phyloP scores from a whole-genome alignment of 495 filamentous ascomycete genomes.

The Glutinoglossum americanum region DNA sequence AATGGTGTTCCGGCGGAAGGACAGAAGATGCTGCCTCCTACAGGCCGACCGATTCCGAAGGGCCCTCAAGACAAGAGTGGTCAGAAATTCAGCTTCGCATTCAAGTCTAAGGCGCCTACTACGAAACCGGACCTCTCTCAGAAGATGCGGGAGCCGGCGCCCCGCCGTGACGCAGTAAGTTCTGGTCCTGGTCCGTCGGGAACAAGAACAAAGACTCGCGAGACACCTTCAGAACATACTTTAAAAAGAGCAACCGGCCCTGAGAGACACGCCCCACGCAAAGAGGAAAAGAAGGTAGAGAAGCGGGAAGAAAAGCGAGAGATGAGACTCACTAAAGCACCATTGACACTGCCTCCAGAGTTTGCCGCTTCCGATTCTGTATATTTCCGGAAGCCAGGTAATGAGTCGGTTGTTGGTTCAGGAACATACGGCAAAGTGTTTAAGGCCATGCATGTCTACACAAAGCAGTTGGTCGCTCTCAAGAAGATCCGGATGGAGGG shows the following conservation, averaged over 20 bases:
- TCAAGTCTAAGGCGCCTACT: conserved; percentile 47
- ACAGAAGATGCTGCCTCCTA: conserved; percentile 27
- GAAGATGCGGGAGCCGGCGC: conserved; percentile 38
- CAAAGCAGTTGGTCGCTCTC: conserved; percentile 68
- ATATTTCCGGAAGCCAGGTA: conserved; percentile 78
- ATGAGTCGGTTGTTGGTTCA: conserved; percentile 83
- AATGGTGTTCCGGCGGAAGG: conserved; percentile 16
- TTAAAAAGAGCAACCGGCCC: neutral
- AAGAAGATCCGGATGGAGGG: conserved; percentile 94
- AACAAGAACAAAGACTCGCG: conserved; percentile 8
- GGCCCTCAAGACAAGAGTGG: conserved; percentile 30
- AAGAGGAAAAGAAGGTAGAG: conserved; percentile 17
- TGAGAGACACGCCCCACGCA: neutral
- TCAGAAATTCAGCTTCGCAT: conserved; percentile 71
- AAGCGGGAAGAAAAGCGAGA: conserved; percentile 31
- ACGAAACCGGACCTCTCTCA: conserved; percentile 53
- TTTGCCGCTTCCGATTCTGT: conserved; percentile 63
- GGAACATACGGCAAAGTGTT: conserved; percentile 96
- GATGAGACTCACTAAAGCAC: conserved; percentile 46
- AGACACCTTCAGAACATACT: conserved; percentile 6
- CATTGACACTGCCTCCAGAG: conserved; percentile 46
- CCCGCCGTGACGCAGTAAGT: conserved; percentile 9
- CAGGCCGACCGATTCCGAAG: conserved; percentile 24
- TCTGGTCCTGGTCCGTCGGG: neutral
- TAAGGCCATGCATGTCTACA: conserved; percentile 92